Conservation (phyloP, 2,329 filamentous ascomycete genomes). For the Cercospora citrullina region DNA sequence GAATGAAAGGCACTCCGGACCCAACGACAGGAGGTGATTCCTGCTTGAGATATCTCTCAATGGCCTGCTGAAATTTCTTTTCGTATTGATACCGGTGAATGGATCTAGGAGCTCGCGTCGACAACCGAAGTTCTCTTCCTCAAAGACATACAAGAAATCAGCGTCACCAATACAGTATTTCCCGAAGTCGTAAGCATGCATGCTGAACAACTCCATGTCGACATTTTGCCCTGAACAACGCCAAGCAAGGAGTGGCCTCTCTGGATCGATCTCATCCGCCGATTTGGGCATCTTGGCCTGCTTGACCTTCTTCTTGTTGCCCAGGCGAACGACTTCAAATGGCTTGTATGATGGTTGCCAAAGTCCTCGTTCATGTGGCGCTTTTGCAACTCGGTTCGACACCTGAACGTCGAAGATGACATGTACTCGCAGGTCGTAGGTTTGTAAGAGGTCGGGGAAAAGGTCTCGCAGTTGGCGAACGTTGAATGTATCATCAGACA, state of each 20-base stretch:
- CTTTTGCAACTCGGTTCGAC: not conserved
- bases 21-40: not conserved
- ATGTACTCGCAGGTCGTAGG: not conserved
- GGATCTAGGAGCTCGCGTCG: not conserved
- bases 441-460: not conserved
- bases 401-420: not conserved
- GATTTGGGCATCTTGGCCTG: not conserved
- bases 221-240: too few relatives aligned
- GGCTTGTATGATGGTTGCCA: not conserved
- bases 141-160: not conserved
- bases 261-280: not conserved
- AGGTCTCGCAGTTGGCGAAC: not conserved
- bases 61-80: not conserved
- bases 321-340: not conserved
- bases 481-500: not conserved
- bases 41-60: not conserved
- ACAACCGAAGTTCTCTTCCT: not conserved
- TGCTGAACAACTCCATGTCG: not conserved
- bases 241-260: slow-evolving; percentile 8
- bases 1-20: slow-evolving; percentile 13
- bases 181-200: slow-evolving; percentile 2
- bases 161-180: slow-evolving; percentile 6
- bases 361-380: not conserved
- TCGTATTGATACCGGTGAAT: not conserved
- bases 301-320: not conserved